These are phyloP conservation scores for Debaryomycetaceae sp. DNA, from an alignment of 1,139 yeast genomes.

Conservation along the genomic window DNA sequence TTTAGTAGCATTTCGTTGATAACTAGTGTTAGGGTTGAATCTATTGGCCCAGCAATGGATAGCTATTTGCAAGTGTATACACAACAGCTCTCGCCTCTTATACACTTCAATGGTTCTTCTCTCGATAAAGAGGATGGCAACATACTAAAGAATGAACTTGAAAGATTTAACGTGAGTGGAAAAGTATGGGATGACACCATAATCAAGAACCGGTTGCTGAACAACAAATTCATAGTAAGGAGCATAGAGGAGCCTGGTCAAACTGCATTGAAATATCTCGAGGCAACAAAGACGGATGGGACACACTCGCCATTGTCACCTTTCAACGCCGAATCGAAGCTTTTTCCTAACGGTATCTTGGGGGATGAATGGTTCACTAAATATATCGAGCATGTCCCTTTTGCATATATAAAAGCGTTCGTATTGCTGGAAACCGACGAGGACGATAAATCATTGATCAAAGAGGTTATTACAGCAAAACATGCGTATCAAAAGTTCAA, in stretches of 20 bases:
- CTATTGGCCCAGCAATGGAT: constrained; percentile 21
- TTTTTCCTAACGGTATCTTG: constrained; percentile 44
- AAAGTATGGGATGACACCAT: constrained; percentile 40
- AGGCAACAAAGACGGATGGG: neutral
- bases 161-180: constrained; percentile 17
- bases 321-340: constrained; percentile 31
- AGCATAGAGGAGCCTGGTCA: constrained; percentile 7
- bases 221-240: constrained; percentile 27
- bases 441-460: constrained; percentile 16
- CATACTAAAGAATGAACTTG: constrained; percentile 10
- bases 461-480: constrained; percentile 16
- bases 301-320: constrained; percentile 35
- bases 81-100: constrained; percentile 34
- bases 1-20: neutral
- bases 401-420: constrained; percentile 25
- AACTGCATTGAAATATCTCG: neutral
- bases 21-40: neutral
- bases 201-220: constrained; percentile 36
- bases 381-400: constrained; percentile 31
- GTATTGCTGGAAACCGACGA: constrained; percentile 14
- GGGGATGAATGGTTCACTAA: constrained; percentile 35
- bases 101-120: constrained; percentile 17
- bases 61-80: constrained; percentile 23
- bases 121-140: constrained; percentile 2
- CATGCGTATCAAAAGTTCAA: constrained; percentile 13